Evolutionary conservation across 2,329 filamentous ascomycete genomes (phyloP).

Genomic region (Sclerotinia trifoliorum): DNA sequence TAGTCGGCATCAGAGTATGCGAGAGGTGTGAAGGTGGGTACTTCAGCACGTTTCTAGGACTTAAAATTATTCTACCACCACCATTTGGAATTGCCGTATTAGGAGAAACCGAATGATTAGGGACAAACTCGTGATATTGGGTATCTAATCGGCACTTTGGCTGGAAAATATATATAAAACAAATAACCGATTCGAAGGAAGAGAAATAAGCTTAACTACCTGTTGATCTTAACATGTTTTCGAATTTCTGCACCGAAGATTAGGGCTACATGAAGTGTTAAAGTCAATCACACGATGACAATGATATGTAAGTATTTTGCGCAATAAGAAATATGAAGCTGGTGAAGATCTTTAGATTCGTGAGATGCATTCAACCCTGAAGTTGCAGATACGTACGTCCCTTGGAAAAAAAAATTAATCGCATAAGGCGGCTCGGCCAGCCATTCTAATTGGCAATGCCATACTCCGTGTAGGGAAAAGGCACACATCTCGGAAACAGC

Average conservation of each 20-base stretch:
- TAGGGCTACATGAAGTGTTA: background rate
- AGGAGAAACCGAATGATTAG: background rate
- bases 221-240: background rate
- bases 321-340: background rate
- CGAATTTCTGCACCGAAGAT: background rate
- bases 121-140: background rate
- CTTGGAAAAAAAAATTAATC: too few relatives aligned
- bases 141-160: background rate
- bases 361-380: background rate
- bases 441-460: background rate
- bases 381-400: too few relatives aligned
- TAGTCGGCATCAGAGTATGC: background rate
- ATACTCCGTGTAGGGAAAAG: background rate
- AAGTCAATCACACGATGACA: background rate
- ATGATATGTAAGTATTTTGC: background rate
- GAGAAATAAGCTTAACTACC: background rate
- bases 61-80: too few relatives aligned
- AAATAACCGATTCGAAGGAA: background rate
- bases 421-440: background rate
- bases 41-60: background rate
- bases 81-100: background rate
- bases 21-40: background rate
- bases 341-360: slow-evolving; percentile 3
- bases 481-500: background rate
- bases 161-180: background rate